phyloP scores from a whole-genome alignment of 257 asterid species.

The Prunella vulgaris region DNA sequence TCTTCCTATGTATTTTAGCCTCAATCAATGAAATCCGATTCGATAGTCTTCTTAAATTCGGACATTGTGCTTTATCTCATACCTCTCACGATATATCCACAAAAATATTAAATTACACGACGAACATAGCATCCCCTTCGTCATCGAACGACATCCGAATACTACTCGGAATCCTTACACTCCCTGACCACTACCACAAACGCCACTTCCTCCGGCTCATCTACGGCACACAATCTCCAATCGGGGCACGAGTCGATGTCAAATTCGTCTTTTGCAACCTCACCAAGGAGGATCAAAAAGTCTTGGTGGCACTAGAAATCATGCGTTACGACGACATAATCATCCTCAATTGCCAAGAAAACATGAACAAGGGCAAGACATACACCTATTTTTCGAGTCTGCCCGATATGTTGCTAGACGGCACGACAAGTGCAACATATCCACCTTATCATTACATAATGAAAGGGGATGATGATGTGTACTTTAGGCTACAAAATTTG shows the following conservation, averaged over 20 bases:
- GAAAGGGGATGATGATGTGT: slow-evolving; percentile 86
- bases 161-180: slow-evolving; percentile 71
- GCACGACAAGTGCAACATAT: slow-evolving; percentile 26
- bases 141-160: slow-evolving; percentile 43
- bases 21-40: slow-evolving; percentile 61
- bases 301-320: slow-evolving; percentile 75
- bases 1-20: slow-evolving; percentile 64
- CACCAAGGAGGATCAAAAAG: slow-evolving; percentile 81
- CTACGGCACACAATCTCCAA: slow-evolving; percentile 67
- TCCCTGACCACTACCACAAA: slow-evolving; percentile 83
- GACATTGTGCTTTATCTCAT: slow-evolving; percentile 43
- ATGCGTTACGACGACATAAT: slow-evolving; percentile 77
- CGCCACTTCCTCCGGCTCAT: slow-evolving; percentile 84
- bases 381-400: slow-evolving; percentile 75
- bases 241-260: slow-evolving; percentile 58
- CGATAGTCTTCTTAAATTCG: slow-evolving; percentile 40
- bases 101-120: background rate
- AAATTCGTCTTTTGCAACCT: slow-evolving; percentile 89
- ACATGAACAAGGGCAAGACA: slow-evolving; percentile 90
- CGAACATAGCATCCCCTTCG: slow-evolving; percentile 1
- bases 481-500: slow-evolving; percentile 56
- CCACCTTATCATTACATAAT: slow-evolving; percentile 84
- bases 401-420: slow-evolving; percentile 42
- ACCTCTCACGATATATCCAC: slow-evolving; percentile 3
- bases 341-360: slow-evolving; percentile 74